These are phyloP conservation scores for Cryomyces minteri DNA, from an alignment of 495 filamentous ascomycete species.

Conservation along the genomic window DNA sequence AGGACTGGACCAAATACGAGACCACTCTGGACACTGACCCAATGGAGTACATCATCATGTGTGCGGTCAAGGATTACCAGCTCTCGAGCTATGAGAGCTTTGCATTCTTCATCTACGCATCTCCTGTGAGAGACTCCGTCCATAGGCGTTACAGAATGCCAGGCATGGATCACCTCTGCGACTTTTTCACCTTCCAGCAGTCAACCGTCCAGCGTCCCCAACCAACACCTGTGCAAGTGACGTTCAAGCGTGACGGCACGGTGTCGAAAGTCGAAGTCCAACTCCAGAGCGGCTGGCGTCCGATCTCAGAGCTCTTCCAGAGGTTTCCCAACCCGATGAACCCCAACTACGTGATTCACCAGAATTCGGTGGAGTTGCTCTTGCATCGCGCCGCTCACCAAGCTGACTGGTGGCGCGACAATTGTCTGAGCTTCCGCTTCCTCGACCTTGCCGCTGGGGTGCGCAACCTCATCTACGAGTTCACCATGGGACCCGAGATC, in stretches of 20 bases:
- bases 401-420: slow-evolving; percentile 2
- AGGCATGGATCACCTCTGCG: too few species aligned
- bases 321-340: background rate
- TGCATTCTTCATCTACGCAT: background rate
- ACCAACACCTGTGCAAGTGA: background rate
- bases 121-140: background rate
- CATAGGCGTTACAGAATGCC: too few species aligned
- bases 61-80: background rate
- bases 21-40: too few species aligned
- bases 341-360: background rate
- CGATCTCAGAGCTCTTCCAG: background rate
- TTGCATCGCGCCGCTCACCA: background rate
- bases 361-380: background rate
- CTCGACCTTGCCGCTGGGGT: slow-evolving; percentile 6
- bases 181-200: too few species aligned
- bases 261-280: background rate
- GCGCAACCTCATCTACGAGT: slow-evolving; percentile 6
- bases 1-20: too few species aligned
- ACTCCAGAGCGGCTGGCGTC: background rate
- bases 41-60: background rate
- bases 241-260: background rate
- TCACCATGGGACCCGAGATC: slow-evolving; percentile 1
- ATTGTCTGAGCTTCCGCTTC: slow-evolving; percentile 4
- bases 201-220: background rate
- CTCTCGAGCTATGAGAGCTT: background rate